A percentile compares a stretch with the other conserved stretches of the same genome.
These are phyloP conservation scores for Malus hybrid DNA, from an alignment of 331 rosid genomes.

Conservation along the genomic window DNA sequence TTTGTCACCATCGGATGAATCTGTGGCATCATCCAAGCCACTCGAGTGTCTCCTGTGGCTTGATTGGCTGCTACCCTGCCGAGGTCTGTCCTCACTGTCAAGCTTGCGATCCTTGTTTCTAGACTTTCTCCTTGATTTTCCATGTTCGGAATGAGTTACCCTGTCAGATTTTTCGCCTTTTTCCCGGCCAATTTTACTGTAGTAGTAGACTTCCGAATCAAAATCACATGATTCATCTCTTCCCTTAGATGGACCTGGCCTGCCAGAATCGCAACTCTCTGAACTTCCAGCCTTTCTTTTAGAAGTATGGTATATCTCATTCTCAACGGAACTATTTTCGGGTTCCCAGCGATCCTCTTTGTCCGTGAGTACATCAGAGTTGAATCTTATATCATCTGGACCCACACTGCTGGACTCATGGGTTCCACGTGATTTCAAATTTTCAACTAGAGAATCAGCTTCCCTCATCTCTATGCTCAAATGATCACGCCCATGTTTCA, in stretches of 20 bases:
- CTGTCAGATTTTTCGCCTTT: not conserved
- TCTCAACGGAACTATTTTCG: not conserved
- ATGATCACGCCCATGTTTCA: not conserved
- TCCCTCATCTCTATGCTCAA: not conserved
- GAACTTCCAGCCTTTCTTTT: not conserved
- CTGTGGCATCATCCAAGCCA: not conserved
- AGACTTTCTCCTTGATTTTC: not conserved
- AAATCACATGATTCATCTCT: not conserved
- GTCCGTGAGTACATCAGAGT: not conserved
- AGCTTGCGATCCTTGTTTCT: not conserved
- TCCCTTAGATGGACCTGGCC: not conserved
- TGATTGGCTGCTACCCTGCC: not conserved
- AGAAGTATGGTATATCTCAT: not conserved
- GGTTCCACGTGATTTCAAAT: constrained; percentile 6
- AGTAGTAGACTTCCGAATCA: not conserved
- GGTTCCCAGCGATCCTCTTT: constrained; percentile 21
- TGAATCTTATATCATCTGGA: not conserved
- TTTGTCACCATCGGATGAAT: not conserved
- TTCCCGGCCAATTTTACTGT: too few species aligned
- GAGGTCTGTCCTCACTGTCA: not conserved
- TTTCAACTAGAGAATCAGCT: not conserved
- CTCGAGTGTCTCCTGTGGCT: not conserved
- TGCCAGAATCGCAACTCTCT: not conserved
- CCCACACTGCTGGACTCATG: constrained; percentile 5
- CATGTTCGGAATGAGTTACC: not conserved